Conservation (phyloP, 2,329 filamentous ascomycete genomes). For the Calonectria hongkongensis region DNA sequence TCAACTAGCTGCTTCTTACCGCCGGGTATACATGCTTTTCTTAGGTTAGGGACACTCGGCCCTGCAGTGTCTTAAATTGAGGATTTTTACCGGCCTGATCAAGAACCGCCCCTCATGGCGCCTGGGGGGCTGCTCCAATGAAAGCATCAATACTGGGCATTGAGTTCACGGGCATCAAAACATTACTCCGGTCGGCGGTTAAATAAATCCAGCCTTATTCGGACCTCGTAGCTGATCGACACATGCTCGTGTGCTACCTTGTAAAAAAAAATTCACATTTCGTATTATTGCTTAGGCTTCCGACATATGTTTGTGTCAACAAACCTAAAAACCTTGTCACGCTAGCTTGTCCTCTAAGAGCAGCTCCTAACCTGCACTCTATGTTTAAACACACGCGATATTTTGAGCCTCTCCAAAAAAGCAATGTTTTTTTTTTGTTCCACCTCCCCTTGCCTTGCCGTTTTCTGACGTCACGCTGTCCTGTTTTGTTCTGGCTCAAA, state of each 20-base stretch:
- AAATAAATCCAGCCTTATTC: too few species aligned
- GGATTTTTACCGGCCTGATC: background rate
- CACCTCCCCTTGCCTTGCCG: background rate
- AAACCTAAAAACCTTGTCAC: too few species aligned
- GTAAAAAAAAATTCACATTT: too few species aligned
- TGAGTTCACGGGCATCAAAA: too few species aligned
- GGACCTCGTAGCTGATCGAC: too few species aligned
- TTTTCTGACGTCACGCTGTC: slow-evolving; percentile 48
- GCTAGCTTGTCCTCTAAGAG: background rate
- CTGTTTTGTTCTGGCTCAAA: slow-evolving; percentile 24
- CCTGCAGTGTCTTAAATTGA: background rate
- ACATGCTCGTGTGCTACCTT: too few species aligned
- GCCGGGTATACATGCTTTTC: slow-evolving; percentile 2
- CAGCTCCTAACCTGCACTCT: background rate
- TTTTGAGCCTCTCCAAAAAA: slow-evolving; percentile 7
- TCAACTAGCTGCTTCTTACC: slow-evolving; percentile 16
- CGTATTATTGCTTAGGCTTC: background rate
- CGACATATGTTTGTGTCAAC: background rate
- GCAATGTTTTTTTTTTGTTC: slow-evolving; percentile 5
- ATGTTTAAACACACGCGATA: background rate
- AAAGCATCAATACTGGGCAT: background rate
- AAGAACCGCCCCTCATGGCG: background rate
- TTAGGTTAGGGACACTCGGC: background rate
- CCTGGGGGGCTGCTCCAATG: background rate
- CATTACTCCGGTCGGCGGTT: too few species aligned